These are phyloP conservation scores for Calonectria leucothoes DNA, from an alignment of 2,329 filamentous ascomycete genomes.

Conservation along the genomic window DNA sequence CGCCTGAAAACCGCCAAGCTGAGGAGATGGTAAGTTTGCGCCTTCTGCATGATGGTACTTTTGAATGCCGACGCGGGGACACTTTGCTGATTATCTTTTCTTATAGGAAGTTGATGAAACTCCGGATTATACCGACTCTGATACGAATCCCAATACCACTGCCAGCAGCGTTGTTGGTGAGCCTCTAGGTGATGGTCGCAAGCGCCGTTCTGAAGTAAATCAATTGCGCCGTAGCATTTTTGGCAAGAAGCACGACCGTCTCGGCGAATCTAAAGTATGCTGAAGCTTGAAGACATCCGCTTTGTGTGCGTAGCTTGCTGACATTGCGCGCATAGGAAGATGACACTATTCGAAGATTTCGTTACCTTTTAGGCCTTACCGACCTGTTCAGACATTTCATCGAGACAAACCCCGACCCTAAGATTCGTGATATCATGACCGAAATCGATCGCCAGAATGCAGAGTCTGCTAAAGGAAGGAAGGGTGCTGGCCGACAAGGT, in stretches of 20 bases:
- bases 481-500: slow-evolving; percentile 82
- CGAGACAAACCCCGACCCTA: slow-evolving; percentile 94
- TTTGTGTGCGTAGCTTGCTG: slow-evolving; percentile 17
- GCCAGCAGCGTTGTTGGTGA: slow-evolving; percentile 91
- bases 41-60: background rate
- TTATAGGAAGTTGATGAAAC: slow-evolving; percentile 72
- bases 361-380: slow-evolving; percentile 93
- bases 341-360: slow-evolving; percentile 93
- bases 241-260: slow-evolving; percentile 91
- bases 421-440: slow-evolving; percentile 91
- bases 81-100: slow-evolving; percentile 25
- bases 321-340: slow-evolving; percentile 73
- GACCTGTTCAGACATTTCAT: slow-evolving; percentile 99
- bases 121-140: slow-evolving; percentile 74
- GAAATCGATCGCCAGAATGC: slow-evolving; percentile 95
- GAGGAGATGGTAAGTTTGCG: slow-evolving; percentile 62
- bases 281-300: background rate
- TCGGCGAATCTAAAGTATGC: slow-evolving; percentile 90
- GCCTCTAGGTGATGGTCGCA: slow-evolving; percentile 78
- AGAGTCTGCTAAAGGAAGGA: slow-evolving; percentile 77
- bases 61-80: background rate
- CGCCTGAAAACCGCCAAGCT: slow-evolving; percentile 57
- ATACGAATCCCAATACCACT: slow-evolving; percentile 75
- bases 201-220: slow-evolving; percentile 86
- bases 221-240: slow-evolving; percentile 92